A percentile compares a stretch with the other conserved stretches of the same genome.
phyloP scores from a whole-genome alignment of 306 rosid species.

The Prinsepia uniflora region DNA sequence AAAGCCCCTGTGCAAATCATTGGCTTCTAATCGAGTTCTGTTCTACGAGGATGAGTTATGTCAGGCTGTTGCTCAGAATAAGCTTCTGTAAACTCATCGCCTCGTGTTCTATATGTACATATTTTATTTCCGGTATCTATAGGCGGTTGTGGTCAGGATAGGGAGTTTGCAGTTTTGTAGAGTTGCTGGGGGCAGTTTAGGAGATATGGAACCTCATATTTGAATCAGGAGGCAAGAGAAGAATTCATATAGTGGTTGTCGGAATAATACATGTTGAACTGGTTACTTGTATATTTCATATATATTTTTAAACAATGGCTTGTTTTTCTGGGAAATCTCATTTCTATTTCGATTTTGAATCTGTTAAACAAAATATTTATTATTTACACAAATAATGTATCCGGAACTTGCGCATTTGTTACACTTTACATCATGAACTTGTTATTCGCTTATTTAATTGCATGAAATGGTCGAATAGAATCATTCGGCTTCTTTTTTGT shows the following conservation, averaged over 20 bases:
- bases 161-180: conserved; percentile 57
- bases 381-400: conserved; percentile 2
- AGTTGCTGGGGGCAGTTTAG: conserved; percentile 48
- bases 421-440: no score
- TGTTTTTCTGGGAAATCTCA: conserved; percentile 14
- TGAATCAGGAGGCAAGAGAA: conserved; percentile 34
- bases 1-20: conserved; percentile 75
- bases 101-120: conserved; percentile 45
- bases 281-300: conserved; percentile 48
- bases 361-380: conserved; percentile 16
- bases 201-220: conserved; percentile 48
- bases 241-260: conserved; percentile 30
- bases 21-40: conserved; percentile 85
- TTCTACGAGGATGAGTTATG: conserved; percentile 96
- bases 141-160: conserved; percentile 34
- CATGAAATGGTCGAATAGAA: no score
- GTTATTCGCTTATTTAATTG: no score
- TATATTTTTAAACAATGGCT: conserved; percentile 18
- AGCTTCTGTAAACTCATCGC: conserved; percentile 52
- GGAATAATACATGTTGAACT: conserved; percentile 36
- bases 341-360: conserved; percentile 35
- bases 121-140: conserved; percentile 20
- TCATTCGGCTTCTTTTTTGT: no score
- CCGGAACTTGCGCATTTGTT: no score
- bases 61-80: conserved; percentile 95